These are phyloP conservation scores for Termitomyces titanicus DNA, from an alignment of 768 basidiomycete genomes.

Conservation along the genomic window DNA sequence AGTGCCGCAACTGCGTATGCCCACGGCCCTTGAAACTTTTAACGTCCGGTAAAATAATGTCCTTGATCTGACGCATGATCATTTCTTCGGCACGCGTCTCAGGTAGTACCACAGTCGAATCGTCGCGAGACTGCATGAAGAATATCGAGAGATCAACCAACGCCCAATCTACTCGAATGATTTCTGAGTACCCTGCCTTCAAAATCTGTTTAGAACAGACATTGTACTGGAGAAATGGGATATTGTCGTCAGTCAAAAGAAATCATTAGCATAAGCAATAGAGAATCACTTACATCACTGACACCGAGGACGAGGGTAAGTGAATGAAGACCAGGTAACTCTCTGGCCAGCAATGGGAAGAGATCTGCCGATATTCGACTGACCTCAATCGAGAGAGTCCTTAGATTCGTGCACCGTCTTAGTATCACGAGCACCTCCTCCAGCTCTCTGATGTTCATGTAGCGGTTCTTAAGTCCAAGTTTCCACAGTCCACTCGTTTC, in stretches of 20 bases:
- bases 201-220: neutral
- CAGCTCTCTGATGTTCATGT: neutral
- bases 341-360: neutral
- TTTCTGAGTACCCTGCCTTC: neutral
- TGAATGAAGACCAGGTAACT: neutral
- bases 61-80: neutral
- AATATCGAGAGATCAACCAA: conserved; percentile 4
- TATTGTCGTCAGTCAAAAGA: neutral
- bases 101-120: neutral
- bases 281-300: neutral
- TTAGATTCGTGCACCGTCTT: neutral
- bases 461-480: neutral
- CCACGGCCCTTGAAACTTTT: conserved; percentile 5
- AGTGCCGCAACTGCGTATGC: neutral
- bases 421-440: neutral
- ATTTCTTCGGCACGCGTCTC: neutral
- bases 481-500: neutral
- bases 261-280: neutral
- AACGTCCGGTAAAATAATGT: neutral
- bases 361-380: neutral
- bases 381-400: neutral
- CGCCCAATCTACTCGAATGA: neutral
- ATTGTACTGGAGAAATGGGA: neutral
- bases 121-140: neutral
- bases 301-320: conserved; percentile 2